Evolutionary conservation across 2,329 filamentous ascomycete species (phyloP), one percentile per base, ranked within the genome.

Genomic region (Botrytis tulipae): DNA sequence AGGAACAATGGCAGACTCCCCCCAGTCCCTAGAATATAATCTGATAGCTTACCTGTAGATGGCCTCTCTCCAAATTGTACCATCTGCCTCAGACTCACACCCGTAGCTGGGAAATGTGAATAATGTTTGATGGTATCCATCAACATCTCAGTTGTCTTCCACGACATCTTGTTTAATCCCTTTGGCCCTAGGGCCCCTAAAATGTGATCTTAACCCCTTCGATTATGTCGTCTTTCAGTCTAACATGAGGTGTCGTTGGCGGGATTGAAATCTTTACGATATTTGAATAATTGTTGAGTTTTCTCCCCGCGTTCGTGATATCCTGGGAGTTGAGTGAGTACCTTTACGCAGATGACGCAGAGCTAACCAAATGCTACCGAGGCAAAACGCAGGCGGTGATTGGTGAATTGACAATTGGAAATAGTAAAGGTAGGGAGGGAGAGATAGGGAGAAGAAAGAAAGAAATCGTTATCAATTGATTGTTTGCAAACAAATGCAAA

Each of bases 61-160:
- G 95, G 95, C 82, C 91, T 93, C 86, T 97, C 94, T 81, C 95
- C 95, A 83, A 98, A 98, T 83, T 98, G 95, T 74, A 98, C 95
- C 96, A 99, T 99, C 87, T 99, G 96, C 83, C 96, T 90, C 84
- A 99, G 87, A 82, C 95, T 98, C 80, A 97, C 93, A 80, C 96
- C 96, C 22, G 96, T 99, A 75, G 96, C 96, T 77, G 96, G 96
- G 84, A 98, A 99, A 84, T 91, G 94, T 83, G 94, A 93, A 88
- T 98, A 98, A 85, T 98, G 94, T 84, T 92, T 91, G 91, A 98
- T 98, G 86, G 93, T 97, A 80, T 96, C 92, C 93, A 97, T 96
- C 90, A 98, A 85, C 85, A 90, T 89, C 84, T 95, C 92, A 76
- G 93, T 92, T 82, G 91, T 92, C 86, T 92, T 97, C 95, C 95